Evolutionary conservation across 1,284 basidiomycete species (phyloP), one percentile per base, ranked within the genome.

Genomic region (Somion occarium): DNA sequence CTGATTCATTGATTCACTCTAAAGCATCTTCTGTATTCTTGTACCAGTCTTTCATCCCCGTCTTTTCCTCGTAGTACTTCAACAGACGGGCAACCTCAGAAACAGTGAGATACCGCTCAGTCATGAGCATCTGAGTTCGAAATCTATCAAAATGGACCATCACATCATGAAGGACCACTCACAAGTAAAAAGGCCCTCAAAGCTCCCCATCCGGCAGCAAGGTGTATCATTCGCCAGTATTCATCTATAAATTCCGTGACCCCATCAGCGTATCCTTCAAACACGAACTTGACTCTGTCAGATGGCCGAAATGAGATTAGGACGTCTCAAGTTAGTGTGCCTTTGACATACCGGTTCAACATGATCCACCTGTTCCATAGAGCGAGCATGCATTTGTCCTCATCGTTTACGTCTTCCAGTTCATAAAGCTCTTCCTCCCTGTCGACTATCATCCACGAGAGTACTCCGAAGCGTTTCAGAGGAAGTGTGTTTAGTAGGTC

Each of bases 291-390:
- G 30, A 71, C 69, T 48, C 80, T 84, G 39, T 39, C 25, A 12
- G 22, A 26, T 18, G 3, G 27, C 18, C 27, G 11, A 22, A 12
- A 19, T 25, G 13, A 20, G 46, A 51, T 38, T 3, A 52, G n/a
- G n/a, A 25, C 25, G 4, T 18, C 11, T 19, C 30, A 38, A 38
- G 24, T 15, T 30, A 25, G 25, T 20, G 25, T 15, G 43, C 30
- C 37, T 13, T 18, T 20, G 3, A 50, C 71, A 53, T 50, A 85
- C 85, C 80, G 66, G 58, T 87, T 76, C 30, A 83, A 64, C 47
- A 82, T 66, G 2, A 88, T 84, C 86, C 85, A 90, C 50, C 88
- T 64, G 19, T 72, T 77, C 88, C 87, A 89, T 5, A 90, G 66
- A 1, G 85, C 84, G 51, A 82, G 76, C 72, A 90, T 83, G 3